phyloP scores from a whole-genome alignment of 1,139 yeast species.

The Scheffersomyces segobiensis region DNA sequence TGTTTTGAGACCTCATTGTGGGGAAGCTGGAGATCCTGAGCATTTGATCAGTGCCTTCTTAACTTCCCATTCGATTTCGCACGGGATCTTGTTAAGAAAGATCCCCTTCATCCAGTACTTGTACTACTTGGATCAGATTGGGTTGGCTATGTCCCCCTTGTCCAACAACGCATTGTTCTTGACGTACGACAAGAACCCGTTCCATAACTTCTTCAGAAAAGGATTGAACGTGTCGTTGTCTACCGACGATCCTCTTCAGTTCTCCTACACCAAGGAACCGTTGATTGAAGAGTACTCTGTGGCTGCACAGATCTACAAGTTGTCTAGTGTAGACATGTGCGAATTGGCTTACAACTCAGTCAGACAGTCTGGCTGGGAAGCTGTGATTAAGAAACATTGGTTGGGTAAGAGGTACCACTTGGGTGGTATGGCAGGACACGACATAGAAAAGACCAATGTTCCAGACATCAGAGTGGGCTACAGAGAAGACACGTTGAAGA shows the following conservation, averaged over 20 bases:
- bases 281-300: slow-evolving; percentile 95
- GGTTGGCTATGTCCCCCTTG: slow-evolving; percentile 98
- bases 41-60: slow-evolving; percentile 89
- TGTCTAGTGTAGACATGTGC: slow-evolving; percentile 95
- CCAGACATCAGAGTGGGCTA: slow-evolving; percentile 84
- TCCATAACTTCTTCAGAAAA: slow-evolving; percentile 82
- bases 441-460: slow-evolving; percentile 90
- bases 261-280: slow-evolving; percentile 97
- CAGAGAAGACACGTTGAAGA: slow-evolving; percentile 75
- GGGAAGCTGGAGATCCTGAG: slow-evolving; percentile 99
- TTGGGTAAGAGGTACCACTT: slow-evolving; percentile 67
- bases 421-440: slow-evolving; percentile 76
- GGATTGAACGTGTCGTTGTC: slow-evolving; percentile 93
- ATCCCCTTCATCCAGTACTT: slow-evolving; percentile 92
- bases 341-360: slow-evolving; percentile 89
- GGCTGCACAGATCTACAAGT: slow-evolving; percentile 94
- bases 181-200: slow-evolving; percentile 94
- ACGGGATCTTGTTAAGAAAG: slow-evolving; percentile 90
- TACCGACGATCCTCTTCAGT: slow-evolving; percentile 74
- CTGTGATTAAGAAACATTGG: slow-evolving; percentile 86
- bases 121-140: slow-evolving; percentile 91
- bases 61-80: slow-evolving; percentile 90
- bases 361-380: slow-evolving; percentile 89
- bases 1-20: slow-evolving; percentile 95
- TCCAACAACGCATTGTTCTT: slow-evolving; percentile 94